phyloP scores from a whole-genome alignment of 148 eudicot species.

The Rhododendron mucronatum region DNA sequence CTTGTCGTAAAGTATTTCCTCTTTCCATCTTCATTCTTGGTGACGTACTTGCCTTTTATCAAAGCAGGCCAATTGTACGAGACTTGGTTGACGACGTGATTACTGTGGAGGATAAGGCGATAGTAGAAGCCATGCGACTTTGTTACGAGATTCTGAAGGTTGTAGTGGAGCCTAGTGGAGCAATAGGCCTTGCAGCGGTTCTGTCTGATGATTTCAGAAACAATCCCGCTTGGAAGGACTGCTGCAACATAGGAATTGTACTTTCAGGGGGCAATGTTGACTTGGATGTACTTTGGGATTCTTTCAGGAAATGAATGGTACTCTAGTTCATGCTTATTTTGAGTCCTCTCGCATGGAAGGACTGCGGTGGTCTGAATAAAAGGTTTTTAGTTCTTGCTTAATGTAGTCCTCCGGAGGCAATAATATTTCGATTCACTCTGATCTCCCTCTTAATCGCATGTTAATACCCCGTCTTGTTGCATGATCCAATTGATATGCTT shows the following conservation, averaged over 20 bases:
- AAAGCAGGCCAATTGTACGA: constrained; percentile 79
- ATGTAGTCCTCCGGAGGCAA: neutral
- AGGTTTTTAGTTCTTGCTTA: neutral
- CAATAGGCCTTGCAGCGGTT: constrained; percentile 87
- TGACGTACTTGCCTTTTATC: neutral
- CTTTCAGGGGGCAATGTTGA: constrained; percentile 94
- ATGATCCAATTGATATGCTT: neutral
- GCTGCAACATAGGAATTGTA: constrained; percentile 64
- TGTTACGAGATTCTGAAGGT: constrained; percentile 89
- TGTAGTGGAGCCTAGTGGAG: constrained; percentile 93
- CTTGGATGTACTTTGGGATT: constrained; percentile 73
- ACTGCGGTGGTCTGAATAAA: neutral
- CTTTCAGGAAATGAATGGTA: constrained; percentile 32
- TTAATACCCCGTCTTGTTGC: neutral
- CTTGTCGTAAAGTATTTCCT: neutral
- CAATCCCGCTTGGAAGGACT: constrained; percentile 52
- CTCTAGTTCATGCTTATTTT: neutral
- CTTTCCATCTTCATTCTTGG: neutral
- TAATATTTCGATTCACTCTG: neutral
- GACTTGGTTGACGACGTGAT: constrained; percentile 82
- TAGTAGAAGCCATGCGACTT: constrained; percentile 70
- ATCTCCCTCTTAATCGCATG: neutral
- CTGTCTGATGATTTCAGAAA: constrained; percentile 62
- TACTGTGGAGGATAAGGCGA: constrained; percentile 76
- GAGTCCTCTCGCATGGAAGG: neutral